These are phyloP conservation scores for Sporodiniella umbellata DNA, from an alignment of 371 early-diverging fungal genomes.

Conservation along the genomic window DNA sequence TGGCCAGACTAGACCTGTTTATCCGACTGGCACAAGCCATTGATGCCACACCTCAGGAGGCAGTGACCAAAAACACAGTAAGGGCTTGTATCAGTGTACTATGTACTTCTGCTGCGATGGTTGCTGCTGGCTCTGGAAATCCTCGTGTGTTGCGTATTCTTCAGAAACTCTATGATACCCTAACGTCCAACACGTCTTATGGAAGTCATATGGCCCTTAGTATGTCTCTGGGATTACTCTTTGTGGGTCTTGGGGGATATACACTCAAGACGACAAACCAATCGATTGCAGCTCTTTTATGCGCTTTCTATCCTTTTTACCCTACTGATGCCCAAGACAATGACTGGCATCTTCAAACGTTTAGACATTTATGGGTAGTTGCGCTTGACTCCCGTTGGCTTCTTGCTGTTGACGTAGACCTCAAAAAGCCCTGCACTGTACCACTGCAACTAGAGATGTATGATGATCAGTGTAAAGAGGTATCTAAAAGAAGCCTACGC, in stretches of 20 bases:
- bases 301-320: slow-evolving; percentile 78
- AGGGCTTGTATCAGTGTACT: slow-evolving; percentile 67
- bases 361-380: slow-evolving; percentile 87
- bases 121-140: slow-evolving; percentile 85
- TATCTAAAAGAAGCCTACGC: slow-evolving; percentile 3
- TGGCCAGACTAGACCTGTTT: slow-evolving; percentile 51
- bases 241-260: slow-evolving; percentile 75
- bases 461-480: slow-evolving; percentile 15
- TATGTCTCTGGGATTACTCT: slow-evolving; percentile 84
- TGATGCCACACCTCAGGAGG: slow-evolving; percentile 53
- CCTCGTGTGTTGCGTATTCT: slow-evolving; percentile 55
- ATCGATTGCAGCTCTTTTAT: slow-evolving; percentile 69
- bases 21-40: slow-evolving; percentile 23
- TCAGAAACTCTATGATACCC: slow-evolving; percentile 49
- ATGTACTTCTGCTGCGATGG: slow-evolving; percentile 61
- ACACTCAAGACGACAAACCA: slow-evolving; percentile 68
- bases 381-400: slow-evolving; percentile 78
- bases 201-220: slow-evolving; percentile 82
- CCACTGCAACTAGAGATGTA: slow-evolving; percentile 44
- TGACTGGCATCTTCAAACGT: slow-evolving; percentile 73
- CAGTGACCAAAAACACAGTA: slow-evolving; percentile 50
- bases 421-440: slow-evolving; percentile 53
- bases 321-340: slow-evolving; percentile 70
- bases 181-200: slow-evolving; percentile 54
- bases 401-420: slow-evolving; percentile 66